Base-by-base conservation (phyloP, 2,329 filamentous ascomycete genomes). In the Phyllosticta paracitricarpa region DNA sequence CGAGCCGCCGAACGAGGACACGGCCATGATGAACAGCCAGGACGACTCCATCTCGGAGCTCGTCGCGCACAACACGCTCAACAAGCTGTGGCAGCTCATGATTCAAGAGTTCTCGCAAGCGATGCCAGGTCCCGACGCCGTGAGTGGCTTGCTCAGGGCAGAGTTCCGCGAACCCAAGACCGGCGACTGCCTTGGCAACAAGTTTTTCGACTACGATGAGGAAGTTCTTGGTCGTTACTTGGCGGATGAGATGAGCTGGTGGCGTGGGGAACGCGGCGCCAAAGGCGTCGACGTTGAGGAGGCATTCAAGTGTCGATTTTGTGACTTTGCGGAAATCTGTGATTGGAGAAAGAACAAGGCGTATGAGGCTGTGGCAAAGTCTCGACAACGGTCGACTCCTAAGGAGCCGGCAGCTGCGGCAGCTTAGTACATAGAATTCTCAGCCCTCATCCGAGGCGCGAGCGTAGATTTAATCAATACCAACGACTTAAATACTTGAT, bases 281-380 rank as follows among this genome's bases (percentile, higher is more conserved):
- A 79, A 81, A 7, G 93, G 93, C 0, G 92, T 97, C 2, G 80
- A 84, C 6, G 81, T 95, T 6, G 87, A 92, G 68, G 92, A 97
- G 67, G 89, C 90, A 0, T 96, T 88, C 75, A 97, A 97, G 72
- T 97, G 93, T 71, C 78, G 84, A 22, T 84, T 81, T 25, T 97
- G 93, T 69, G 91, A 96, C 66, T 97, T 97, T 72, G 84, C 81
- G 0, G 86, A 89, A 2, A 80, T 78, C 1, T 97, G 93, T 71
- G 81, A 82, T 12, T 97, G 93, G 93, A 80, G 92, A 48, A 79
- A 82, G 66, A 79, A 79, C 10, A 87, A 89, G 73, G 84, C 92
- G 60, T 80, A 84, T 63, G 84, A 88, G 69, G 78, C 77, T 4
- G 24, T 28, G 51, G 28, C 25, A 7, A 57, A 17, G 9, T 24